Percentiles rank a stretch among this genome's conserved stretches.
Evolutionary conservation across 257 asterid species (phyloP).

Genomic region (Salvia miltiorrhiza): DNA sequence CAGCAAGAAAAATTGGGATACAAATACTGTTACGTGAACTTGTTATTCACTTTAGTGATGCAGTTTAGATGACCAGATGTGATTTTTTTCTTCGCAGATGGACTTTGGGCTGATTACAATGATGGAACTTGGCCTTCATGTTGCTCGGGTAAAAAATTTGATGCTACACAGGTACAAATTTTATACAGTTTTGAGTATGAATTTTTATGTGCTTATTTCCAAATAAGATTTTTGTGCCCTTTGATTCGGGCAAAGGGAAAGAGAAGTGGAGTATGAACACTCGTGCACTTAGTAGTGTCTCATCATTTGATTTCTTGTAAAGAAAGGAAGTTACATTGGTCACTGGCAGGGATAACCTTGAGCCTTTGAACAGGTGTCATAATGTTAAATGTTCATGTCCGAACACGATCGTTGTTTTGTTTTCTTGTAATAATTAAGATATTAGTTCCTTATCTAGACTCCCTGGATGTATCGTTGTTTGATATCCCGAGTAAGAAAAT

Average conservation of each 20-base stretch:
- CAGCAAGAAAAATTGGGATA: neutral
- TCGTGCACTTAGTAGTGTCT: neutral
- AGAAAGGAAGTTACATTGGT: neutral
- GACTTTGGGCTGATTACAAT: constrained; percentile 90
- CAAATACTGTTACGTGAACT: constrained; percentile 2
- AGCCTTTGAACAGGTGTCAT: constrained; percentile 9
- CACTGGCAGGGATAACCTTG: neutral
- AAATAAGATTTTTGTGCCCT: neutral
- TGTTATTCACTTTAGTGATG: constrained; percentile 2
- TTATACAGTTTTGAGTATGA: neutral
- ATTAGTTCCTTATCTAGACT: neutral
- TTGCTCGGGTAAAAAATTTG: constrained; percentile 64
- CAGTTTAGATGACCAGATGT: constrained; percentile 5
- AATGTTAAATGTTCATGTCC: constrained; percentile 3
- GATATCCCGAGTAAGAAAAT: neutral
- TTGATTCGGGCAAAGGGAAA: neutral
- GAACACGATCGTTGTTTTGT: neutral
- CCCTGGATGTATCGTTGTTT: constrained; percentile 7
- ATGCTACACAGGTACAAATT: constrained; percentile 50
- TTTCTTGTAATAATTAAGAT: neutral
- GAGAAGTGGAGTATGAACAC: too few species aligned
- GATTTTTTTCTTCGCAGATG: constrained; percentile 55
- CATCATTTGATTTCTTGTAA: neutral
- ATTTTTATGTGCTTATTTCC: neutral
- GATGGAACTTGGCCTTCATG: constrained; percentile 96